These are phyloP conservation scores for Rossbeevera mucosa DNA, from an alignment of 768 basidiomycete genomes.

Conservation along the genomic window DNA sequence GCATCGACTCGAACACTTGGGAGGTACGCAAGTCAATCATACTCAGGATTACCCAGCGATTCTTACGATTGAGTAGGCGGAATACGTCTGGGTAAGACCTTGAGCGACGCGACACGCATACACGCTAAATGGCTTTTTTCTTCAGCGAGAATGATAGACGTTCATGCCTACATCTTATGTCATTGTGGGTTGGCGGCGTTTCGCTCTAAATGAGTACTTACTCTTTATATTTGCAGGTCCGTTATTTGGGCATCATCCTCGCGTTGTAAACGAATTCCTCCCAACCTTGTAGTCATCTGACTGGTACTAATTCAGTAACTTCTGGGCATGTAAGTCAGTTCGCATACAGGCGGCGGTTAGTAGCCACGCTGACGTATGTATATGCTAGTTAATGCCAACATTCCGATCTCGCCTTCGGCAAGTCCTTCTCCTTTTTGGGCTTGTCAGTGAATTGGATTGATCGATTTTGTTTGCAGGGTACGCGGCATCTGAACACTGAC, in stretches of 20 bases:
- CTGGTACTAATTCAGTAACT: neutral
- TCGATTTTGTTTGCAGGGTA: conserved; percentile 6
- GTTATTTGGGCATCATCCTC: conserved; percentile 16
- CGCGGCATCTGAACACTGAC: conserved; percentile 1
- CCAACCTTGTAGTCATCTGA: neutral
- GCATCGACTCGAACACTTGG: conserved; percentile 1
- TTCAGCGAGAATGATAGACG: conserved; percentile 7
- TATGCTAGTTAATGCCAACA: conserved; percentile 14
- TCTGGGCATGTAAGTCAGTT: conserved; percentile 12
- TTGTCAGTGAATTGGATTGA: neutral
- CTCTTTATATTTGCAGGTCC: conserved; percentile 5
- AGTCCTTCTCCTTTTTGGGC: neutral
- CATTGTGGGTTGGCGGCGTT: conserved; percentile 4
- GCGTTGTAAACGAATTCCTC: conserved; percentile 8
- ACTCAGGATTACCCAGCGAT: neutral
- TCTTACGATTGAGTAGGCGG: conserved; percentile 6
- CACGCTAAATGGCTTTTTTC: neutral
- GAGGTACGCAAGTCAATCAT: conserved; percentile 14
- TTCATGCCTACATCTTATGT: conserved; percentile 18
- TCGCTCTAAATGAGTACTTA: neutral
- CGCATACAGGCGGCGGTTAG: neutral
- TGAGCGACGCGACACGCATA: neutral
- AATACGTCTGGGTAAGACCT: conserved; percentile 19
- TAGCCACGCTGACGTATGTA: neutral
- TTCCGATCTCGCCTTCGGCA: conserved; percentile 15